Evolutionary conservation across 1,139 yeast genomes (phyloP), one percentile per base, ranked within the genome.

Genomic region (Meyerozyma smithsonii): DNA sequence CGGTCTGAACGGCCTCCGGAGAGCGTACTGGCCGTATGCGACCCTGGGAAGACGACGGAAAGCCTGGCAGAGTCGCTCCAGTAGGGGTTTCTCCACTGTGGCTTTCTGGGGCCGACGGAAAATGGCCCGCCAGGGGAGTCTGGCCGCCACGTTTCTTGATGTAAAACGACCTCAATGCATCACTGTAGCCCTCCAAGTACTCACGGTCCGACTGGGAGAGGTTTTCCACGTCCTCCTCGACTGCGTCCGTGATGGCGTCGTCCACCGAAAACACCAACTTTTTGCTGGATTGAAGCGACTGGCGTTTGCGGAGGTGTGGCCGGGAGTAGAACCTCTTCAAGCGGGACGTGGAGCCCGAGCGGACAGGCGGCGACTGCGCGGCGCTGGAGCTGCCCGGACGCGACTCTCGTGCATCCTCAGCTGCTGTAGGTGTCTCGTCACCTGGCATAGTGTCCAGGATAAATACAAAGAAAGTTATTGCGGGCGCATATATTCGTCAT

Each of bases 161-260:
- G 40, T 57, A 55, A 14, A 69, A 46, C 4, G 69, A 73, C 49
- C 77, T 69, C 39, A 84, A 55, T 0, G 90, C 94, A 54, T 82
- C 92, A 33, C 73, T 74, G 49, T 79, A 80, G 0, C 92, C 92
- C 54, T 83, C 94, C 28, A 79, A 54, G 50, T 84, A 84, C 45
- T 81, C 83, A 18, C 83, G 58, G 46, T 78, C 82, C 38, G 73
- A 43, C 33, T 50, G 50, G 17, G 43, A 39, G 15, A 30, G 15
- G 51, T 50, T 76, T 18, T 42, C 49, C 2, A 44, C 51, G 8
- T 46, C 84, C 12, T 73, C 74, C 45, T 77, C 81, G 10, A 77
- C 65, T 43, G 78, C 85, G 37, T 63, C 83, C 50, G 56, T 55
- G 17, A 68, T 61, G 45, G 82, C 87, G 56, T 86, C 95, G 56